A percentile compares a stretch with the other conserved stretches of the same genome.
Conservation (phyloP, 2,329 filamentous ascomycete species). For the Huntiella abstrusa region DNA sequence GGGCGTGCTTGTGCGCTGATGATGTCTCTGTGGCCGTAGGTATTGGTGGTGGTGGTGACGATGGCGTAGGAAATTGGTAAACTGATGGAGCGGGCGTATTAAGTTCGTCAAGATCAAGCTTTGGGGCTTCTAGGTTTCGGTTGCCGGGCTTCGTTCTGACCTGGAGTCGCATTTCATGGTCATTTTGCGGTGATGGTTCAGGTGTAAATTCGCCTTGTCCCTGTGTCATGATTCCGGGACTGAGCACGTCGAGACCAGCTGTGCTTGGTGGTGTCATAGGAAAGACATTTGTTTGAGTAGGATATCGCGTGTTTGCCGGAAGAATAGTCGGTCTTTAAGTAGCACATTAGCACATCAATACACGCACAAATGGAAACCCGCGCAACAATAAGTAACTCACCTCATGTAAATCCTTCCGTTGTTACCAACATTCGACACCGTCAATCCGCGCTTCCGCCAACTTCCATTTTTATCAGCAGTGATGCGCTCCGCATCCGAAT, state of each 20-base stretch:
- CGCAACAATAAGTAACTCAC: conserved; percentile 26
- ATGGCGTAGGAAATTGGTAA: too few species aligned
- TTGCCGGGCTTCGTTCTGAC: neutral
- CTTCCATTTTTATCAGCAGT: conserved; percentile 39
- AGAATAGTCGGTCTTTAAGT: conserved; percentile 37
- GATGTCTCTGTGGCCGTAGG: conserved; percentile 4
- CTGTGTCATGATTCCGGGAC: conserved; percentile 13
- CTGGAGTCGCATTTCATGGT: conserved; percentile 6
- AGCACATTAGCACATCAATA: neutral
- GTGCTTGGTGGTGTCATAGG: conserved; percentile 41
- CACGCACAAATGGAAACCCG: neutral
- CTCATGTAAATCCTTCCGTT: conserved; percentile 69
- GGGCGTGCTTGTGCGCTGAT: conserved; percentile 11
- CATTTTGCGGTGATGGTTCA: neutral
- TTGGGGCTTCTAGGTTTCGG: too few species aligned
- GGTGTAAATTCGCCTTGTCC: neutral
- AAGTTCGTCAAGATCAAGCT: too few species aligned
- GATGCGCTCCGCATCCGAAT: conserved; percentile 33
- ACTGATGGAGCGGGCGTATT: too few species aligned
- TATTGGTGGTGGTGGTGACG: too few species aligned
- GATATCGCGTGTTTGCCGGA: conserved; percentile 40
- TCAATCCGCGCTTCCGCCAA: conserved; percentile 39
- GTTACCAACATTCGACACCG: conserved; percentile 65
- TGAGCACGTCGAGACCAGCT: conserved; percentile 32
- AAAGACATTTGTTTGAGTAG: conserved; percentile 41